Base-by-base conservation (phyloP, 148 eudicot genomes). In the Cornus controversa region DNA sequence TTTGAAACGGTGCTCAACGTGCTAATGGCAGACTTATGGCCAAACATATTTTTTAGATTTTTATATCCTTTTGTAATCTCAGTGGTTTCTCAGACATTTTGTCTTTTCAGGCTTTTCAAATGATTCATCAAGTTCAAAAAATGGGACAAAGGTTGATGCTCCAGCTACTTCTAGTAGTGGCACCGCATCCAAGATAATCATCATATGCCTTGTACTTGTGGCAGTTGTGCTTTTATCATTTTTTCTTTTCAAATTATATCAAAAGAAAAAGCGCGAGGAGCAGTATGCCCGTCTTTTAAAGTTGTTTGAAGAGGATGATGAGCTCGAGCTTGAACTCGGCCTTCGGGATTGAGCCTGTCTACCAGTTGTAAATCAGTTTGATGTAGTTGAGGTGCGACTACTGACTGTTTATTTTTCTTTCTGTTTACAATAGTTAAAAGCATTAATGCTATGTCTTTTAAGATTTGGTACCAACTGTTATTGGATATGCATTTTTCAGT, bases 261-360 rank as follows among this genome's bases (percentile, higher is more conserved):
- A 89, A 82, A 94, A 89, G 86, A 94, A 91, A 90, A 91, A 89
- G 76, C 92, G 91, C 70, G 98, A 94, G 80, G 96, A 90, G 72
- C 96, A 94, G 78, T 94, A 91, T 84, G 96, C 96, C 34, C 91
- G 98, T 79, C 90, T 94, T 67, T 82, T 90, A 31, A 94, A 94
- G 87, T 84, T 94, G 86, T 94, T 94, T 83, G 98, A 94, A 85
- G 94, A 90, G 81, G 96, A 94, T 85, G 96, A 91, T 82, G 98
- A 94, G 82, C 94, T 94, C 23, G 98, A 91, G 85, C 86, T 94
- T 80, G 98, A 94, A 87, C 88, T 94, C 81, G 98, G 98, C 82
- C 92, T 93, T 67, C 86, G 92, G 71, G 96, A 94, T 73, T 91
- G 90, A 94, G 82, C 70, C 8, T 65, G 70, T 70, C 63, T 71